Percentiles rank a stretch among this genome's conserved stretches.
Evolutionary conservation across 225 moss, liverwort and hornwort genomes (phyloP).

Genomic region (Bryoerythrophyllum caledonicum): DNA sequence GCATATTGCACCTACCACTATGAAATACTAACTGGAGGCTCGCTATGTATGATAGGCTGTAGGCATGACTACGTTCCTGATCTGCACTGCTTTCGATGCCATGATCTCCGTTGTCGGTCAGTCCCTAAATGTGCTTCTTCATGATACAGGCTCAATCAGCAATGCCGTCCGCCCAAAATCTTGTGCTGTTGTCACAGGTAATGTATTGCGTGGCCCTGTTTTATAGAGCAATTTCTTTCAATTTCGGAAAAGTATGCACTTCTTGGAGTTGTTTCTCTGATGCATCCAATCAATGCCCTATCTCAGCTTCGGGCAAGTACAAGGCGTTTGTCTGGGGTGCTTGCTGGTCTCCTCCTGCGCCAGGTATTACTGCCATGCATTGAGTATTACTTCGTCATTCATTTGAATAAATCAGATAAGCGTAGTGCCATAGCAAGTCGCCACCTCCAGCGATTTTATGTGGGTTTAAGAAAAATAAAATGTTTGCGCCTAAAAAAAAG

Average conservation of each 20-base stretch:
- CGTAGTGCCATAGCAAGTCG: background rate
- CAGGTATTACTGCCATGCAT: slow-evolving; percentile 43
- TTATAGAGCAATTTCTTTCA: slow-evolving; percentile 5
- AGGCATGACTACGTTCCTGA: background rate
- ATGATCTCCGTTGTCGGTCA: background rate
- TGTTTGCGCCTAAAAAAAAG: too few relatives aligned
- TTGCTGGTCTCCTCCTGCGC: slow-evolving; percentile 55
- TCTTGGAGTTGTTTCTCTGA: slow-evolving; percentile 4
- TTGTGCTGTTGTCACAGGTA: slow-evolving; percentile 90
- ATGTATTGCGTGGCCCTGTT: background rate
- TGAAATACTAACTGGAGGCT: background rate
- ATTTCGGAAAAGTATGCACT: slow-evolving; percentile 2
- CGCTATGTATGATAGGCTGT: background rate
- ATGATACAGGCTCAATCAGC: slow-evolving; percentile 72
- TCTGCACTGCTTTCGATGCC: background rate
- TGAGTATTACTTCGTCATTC: background rate
- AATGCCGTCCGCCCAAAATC: slow-evolving; percentile 93
- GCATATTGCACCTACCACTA: background rate
- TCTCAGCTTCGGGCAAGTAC: slow-evolving; percentile 75
- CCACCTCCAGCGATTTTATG: too few relatives aligned
- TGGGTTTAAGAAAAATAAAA: too few relatives aligned
- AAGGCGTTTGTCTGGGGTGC: slow-evolving; percentile 57
- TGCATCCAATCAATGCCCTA: background rate
- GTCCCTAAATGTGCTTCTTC: background rate
- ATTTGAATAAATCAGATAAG: background rate